These are phyloP conservation scores for Globisporangium nodosum DNA, from an alignment of 352 stramenopile genomes.

Conservation along the genomic window DNA sequence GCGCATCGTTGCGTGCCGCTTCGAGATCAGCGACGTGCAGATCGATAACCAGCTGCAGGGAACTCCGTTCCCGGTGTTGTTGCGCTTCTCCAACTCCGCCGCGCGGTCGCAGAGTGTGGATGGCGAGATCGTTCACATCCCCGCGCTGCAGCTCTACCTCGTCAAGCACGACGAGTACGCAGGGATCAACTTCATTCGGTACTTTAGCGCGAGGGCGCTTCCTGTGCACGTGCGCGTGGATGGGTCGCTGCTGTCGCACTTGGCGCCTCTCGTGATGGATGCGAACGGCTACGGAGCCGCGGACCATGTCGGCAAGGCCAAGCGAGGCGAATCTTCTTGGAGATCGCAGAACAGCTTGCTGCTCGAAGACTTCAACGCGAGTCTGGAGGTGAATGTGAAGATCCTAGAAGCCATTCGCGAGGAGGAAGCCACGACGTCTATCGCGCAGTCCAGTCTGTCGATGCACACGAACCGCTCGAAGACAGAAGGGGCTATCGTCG, in stretches of 20 bases:
- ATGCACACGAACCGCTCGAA: slow-evolving; percentile 24
- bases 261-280: slow-evolving; percentile 61
- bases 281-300: slow-evolving; percentile 33
- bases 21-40: slow-evolving; percentile 78
- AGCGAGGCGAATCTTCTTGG: slow-evolving; percentile 16
- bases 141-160: slow-evolving; percentile 65
- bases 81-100: slow-evolving; percentile 73
- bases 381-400: slow-evolving; percentile 63
- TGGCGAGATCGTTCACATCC: slow-evolving; percentile 44
- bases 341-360: slow-evolving; percentile 43
- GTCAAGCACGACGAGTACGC: slow-evolving; percentile 86
- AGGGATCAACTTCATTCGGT: slow-evolving; percentile 83
- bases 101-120: slow-evolving; percentile 42
- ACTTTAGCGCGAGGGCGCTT: slow-evolving; percentile 67
- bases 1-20: slow-evolving; percentile 53
- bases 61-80: slow-evolving; percentile 77
- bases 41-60: slow-evolving; percentile 83
- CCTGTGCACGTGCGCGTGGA: slow-evolving; percentile 80
- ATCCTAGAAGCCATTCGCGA: slow-evolving; percentile 68
- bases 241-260: slow-evolving; percentile 70
- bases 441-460: slow-evolving; percentile 24
- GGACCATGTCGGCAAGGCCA: slow-evolving; percentile 12
- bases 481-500: slow-evolving; percentile 14
- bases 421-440: slow-evolving; percentile 44
- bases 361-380: slow-evolving; percentile 68